phyloP scores from a whole-genome alignment of 306 rosid species.

The Gastrolobium bilobum region DNA sequence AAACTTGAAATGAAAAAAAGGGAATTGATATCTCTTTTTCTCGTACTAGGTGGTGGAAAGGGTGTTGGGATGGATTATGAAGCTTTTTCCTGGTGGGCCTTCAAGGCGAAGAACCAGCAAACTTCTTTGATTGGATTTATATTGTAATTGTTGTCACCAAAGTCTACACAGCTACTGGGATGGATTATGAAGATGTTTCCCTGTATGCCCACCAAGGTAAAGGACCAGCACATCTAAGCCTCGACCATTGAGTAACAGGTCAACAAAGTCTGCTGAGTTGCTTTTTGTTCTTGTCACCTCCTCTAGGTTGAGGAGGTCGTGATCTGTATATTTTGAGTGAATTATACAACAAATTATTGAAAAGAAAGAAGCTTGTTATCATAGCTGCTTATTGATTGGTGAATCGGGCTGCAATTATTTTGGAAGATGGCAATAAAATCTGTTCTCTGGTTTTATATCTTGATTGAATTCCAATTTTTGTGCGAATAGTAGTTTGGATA shows the following conservation, averaged over 20 bases:
- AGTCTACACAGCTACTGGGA: constrained; percentile 56
- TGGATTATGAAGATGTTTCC: constrained; percentile 77
- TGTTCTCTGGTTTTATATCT: constrained; percentile 39
- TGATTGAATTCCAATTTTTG: constrained; percentile 54
- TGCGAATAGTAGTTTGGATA: constrained; percentile 49
- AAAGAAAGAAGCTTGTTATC: constrained; percentile 52
- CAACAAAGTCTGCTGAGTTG: constrained; percentile 41
- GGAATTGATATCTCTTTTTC: constrained; percentile 44
- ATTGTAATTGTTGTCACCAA: constrained; percentile 45
- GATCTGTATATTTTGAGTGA: constrained; percentile 78
- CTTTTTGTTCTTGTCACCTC: constrained; percentile 54
- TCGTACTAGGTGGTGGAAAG: constrained; percentile 88
- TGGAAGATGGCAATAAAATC: constrained; percentile 58
- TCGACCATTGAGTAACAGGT: constrained; percentile 22
- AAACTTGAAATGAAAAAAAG: constrained; percentile 3
- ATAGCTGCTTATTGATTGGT: constrained; percentile 58
- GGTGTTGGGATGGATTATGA: constrained; percentile 99
- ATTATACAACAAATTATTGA: constrained; percentile 58
- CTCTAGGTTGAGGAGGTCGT: constrained; percentile 54
- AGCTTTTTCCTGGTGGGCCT: constrained; percentile 96
- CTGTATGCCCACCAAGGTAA: constrained; percentile 60
- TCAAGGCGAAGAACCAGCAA: constrained; percentile 92
- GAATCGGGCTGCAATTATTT: constrained; percentile 57
- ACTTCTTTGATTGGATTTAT: constrained; percentile 65
- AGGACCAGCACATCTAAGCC: constrained; percentile 67